A percentile compares a stretch with the other conserved stretches of the same genome.
These are phyloP conservation scores for Vaccinium myrtillus DNA, from an alignment of 148 eudicot genomes.

Conservation along the genomic window DNA sequence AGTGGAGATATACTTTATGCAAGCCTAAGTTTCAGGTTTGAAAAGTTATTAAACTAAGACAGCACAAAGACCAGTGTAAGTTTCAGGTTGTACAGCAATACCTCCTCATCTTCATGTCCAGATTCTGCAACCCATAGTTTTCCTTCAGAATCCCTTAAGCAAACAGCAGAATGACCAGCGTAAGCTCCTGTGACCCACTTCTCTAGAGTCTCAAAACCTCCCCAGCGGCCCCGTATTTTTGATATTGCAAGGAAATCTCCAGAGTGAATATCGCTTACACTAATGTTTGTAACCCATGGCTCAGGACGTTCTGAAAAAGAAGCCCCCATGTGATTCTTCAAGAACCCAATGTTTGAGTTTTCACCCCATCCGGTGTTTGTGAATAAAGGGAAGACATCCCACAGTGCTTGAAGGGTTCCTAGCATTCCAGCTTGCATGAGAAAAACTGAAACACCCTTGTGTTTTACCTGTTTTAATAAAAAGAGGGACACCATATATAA, in stretches of 20 bases:
- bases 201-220: constrained; percentile 89
- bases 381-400: constrained; percentile 84
- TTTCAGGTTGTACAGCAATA: constrained; percentile 17
- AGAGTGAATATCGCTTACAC: constrained; percentile 65
- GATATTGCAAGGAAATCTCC: constrained; percentile 91
- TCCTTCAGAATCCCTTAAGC: constrained; percentile 79
- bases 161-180: constrained; percentile 88
- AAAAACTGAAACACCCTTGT: constrained; percentile 70
- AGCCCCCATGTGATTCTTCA: constrained; percentile 80
- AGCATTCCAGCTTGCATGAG: constrained; percentile 93
- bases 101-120: constrained; percentile 87
- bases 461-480: constrained; percentile 54
- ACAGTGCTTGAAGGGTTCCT: constrained; percentile 73
- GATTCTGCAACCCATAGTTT: constrained; percentile 93
- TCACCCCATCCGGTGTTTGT: constrained; percentile 82
- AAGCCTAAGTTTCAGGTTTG: neutral
- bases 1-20: neutral
- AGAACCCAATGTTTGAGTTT: constrained; percentile 69
- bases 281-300: constrained; percentile 80
- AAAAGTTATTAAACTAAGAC: neutral
- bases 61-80: neutral
- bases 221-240: constrained; percentile 87
- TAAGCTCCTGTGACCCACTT: constrained; percentile 90
- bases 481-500: neutral
- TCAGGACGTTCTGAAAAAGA: constrained; percentile 68